These are phyloP conservation scores for Fusarium tupiense DNA, from an alignment of 2,329 filamentous ascomycete genomes.

Conservation along the genomic window DNA sequence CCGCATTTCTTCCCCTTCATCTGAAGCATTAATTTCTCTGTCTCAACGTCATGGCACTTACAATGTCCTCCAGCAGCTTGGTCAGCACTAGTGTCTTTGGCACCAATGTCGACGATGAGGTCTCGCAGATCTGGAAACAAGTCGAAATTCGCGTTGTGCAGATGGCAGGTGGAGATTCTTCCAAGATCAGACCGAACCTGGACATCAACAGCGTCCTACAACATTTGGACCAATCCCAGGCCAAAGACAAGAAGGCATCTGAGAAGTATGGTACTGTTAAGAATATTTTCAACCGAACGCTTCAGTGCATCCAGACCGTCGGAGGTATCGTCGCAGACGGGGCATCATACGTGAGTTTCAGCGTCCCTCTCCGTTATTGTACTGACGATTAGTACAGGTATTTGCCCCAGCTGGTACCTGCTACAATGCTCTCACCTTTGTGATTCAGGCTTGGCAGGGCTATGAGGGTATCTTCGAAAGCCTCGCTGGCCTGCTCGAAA, in stretches of 20 bases:
- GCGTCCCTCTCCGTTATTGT: too few species aligned
- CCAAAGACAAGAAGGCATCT: neutral
- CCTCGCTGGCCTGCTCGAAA: neutral
- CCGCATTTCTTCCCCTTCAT: neutral
- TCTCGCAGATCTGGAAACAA: neutral
- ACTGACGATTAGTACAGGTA: neutral
- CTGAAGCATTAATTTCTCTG: neutral
- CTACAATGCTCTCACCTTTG: neutral
- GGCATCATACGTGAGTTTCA: neutral
- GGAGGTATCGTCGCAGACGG: neutral
- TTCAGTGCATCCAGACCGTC: neutral
- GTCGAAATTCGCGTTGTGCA: neutral
- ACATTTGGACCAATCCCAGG: neutral
- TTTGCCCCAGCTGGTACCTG: neutral
- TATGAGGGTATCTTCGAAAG: constrained; percentile 1
- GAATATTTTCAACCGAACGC: neutral
- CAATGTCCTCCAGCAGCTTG: neutral
- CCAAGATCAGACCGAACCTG: neutral
- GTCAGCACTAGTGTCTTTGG: neutral
- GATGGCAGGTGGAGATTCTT: neutral
- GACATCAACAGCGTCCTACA: neutral
- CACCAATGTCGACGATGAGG: neutral
- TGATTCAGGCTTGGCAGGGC: neutral
- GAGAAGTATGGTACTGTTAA: neutral
- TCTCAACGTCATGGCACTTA: neutral